Base-by-base conservation (phyloP, 306 rosid species). In the Ormosia emarginata region DNA sequence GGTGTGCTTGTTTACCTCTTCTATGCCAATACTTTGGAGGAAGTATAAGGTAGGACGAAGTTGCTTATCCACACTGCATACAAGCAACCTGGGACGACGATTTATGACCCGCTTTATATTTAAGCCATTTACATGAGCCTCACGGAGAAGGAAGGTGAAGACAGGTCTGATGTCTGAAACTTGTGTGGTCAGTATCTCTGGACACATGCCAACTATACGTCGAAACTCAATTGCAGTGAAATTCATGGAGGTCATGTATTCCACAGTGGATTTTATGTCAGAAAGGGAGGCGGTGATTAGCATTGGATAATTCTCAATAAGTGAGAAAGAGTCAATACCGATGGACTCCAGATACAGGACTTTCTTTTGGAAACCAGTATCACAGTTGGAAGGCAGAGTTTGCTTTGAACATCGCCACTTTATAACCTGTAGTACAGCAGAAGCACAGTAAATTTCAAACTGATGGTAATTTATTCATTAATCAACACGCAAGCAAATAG, bases 31-130 rank as follows among this genome's bases (percentile, higher is more conserved):
- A 83, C 90, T 88, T 71, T 93, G 99, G 57, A 95, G 96, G 90
- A 93, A 95, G 85, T 92, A 92, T 0, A 95, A 77, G n/a, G 98
- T 93, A 39, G 99, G 98, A 24, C 98, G 97, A 44, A 95, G 97
- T 46, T 83, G 94, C 56, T 83, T 55, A 56, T 77, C 82, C 37
- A 95, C 94, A 79, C 91, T 85, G 85, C 91, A 89, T 49, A 83
- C 89, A 17, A 95, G 91, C 83, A 95, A 81, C 72, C 98, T 89
- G 7, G 98, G 99, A 11, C 98, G 97, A 10, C 98, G 95, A 72
- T 90, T 86, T 77, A 95, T 84, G 46, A 85, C 92, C 12, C 82
- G 83, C 75, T 83, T 89, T 79, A 95, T 82, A 41, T 92, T 84
- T 14, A 86, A 83, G 33, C 89, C 81, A 36, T 79, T 82, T 77